These are phyloP conservation scores for Golubevia pallescens DNA, from an alignment of 1,284 basidiomycete species.

Conservation along the genomic window DNA sequence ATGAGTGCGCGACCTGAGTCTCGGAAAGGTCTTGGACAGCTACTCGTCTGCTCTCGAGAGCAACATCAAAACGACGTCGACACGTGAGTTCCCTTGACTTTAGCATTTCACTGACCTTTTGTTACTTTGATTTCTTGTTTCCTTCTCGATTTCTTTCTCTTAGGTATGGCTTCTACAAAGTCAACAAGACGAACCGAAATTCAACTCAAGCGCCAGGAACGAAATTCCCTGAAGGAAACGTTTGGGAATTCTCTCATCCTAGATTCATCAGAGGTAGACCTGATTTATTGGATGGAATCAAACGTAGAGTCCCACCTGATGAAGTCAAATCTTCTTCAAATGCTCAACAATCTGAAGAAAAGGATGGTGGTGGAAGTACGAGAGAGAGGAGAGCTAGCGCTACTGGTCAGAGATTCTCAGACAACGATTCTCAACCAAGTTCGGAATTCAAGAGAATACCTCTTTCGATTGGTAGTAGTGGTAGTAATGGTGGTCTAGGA, in stretches of 20 bases:
- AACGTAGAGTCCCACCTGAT: slow-evolving; percentile 25
- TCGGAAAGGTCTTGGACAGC: too few relatives aligned
- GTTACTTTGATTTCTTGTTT: not conserved
- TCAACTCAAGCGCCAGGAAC: slow-evolving; percentile 27
- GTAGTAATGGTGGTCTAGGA: not conserved
- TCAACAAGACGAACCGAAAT: slow-evolving; percentile 41
- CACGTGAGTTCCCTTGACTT: too few relatives aligned
- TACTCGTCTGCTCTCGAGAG: too few relatives aligned
- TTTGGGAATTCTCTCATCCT: slow-evolving; percentile 58
- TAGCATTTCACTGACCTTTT: not conserved
- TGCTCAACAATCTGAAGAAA: not conserved
- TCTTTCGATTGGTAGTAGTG: not conserved
- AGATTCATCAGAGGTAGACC: slow-evolving; percentile 43
- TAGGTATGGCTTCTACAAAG: slow-evolving; percentile 61
- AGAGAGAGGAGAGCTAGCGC: not conserved
- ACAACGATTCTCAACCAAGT: not conserved
- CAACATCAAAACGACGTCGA: too few relatives aligned
- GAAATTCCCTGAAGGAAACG: slow-evolving; percentile 35
- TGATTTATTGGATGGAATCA: slow-evolving; percentile 49
- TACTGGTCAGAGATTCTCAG: not conserved
- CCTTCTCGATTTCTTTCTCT: not conserved
- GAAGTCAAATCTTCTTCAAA: not conserved
- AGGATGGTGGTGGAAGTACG: not conserved
- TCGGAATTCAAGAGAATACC: too few relatives aligned
- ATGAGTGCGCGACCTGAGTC: too few relatives aligned